Evolutionary conservation across 768 basidiomycete species (phyloP).

Genomic region (Pleurotus platypus): DNA sequence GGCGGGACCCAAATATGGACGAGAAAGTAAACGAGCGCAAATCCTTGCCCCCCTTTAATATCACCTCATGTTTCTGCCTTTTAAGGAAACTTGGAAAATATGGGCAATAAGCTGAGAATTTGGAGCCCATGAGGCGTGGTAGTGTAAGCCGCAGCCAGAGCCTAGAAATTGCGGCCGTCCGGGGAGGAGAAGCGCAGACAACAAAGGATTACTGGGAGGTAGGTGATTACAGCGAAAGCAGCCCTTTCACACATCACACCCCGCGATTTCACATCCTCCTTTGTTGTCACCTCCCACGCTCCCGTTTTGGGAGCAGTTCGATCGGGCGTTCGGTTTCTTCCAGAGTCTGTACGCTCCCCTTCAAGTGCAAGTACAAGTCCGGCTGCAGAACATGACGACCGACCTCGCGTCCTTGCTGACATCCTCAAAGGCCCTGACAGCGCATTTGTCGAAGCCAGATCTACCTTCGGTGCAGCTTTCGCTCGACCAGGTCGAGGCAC

Average conservation of each 20-base stretch:
- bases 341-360: neutral
- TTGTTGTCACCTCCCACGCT: neutral
- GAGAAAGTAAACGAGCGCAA: neutral
- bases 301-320: neutral
- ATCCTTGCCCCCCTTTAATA: conserved; percentile 3
- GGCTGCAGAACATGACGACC: conserved; percentile 25
- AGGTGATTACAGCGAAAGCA: neutral
- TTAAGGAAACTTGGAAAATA: neutral
- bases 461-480: conserved; percentile 87
- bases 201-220: neutral
- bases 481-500: conserved; percentile 92
- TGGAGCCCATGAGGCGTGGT: no score
- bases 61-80: conserved; percentile 9
- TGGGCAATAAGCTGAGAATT: neutral
- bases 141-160: no score
- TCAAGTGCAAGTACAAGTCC: neutral
- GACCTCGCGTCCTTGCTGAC: conserved; percentile 71
- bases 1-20: neutral
- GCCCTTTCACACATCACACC: conserved; percentile 1
- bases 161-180: no score
- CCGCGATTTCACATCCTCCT: neutral
- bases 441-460: conserved; percentile 75
- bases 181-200: neutral
- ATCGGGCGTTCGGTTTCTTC: conserved; percentile 3
- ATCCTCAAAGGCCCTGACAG: conserved; percentile 69